Evolutionary conservation across 352 stramenopile species (phyloP), one percentile per base, ranked within the genome.

Genomic region (Globisporangium megalacanthum): DNA sequence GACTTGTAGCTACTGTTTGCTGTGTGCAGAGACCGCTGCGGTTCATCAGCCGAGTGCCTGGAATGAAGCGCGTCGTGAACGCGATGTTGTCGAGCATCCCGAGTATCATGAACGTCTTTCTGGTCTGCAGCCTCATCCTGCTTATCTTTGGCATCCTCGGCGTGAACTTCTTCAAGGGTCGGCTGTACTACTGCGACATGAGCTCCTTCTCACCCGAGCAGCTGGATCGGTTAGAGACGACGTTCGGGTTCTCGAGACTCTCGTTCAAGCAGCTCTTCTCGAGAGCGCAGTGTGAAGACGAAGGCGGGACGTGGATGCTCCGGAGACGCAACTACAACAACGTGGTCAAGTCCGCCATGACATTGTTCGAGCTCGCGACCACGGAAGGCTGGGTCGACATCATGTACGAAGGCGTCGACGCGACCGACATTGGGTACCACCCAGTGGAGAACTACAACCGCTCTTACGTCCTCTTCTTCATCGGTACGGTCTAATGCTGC

Each of bases 61-160:
- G 79, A 8, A 80, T 95, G 62, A 76, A 82, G 49, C 56, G 89
- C 1, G 83, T 94, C 2, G 79, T 98, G 13, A 87, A 93, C 42
- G 72, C 83, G 1, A 60, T 95, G 41, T 57, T 95, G 5, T 70
- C 70, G 15, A 85, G 77, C 53, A 87, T 95, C 44, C 84, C 82
- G 11, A 73, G 65, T 49, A 85, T 94, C 47, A 63, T 89, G 52
- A 94, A 94, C 57, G 72, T 94, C 0, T 70, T 81, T 14, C 61
- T 94, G 44, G 74, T 97, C 1, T 94, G 85, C 55, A 88, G 88
- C 17, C 80, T 97, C 33, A 96, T 97, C 60, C 82, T 85, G 53
- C 88, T 96, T 41, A 83, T 97, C 55, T 91, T 89, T 56, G 86
- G 93, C 1, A 89, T 84, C 58, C 64, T 80, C 14, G 68, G 66